Percentiles rank a stretch among this genome's conserved stretches.
phyloP scores from a whole-genome alignment of 305 asterid species.

The Solanum aculeatissimum region DNA sequence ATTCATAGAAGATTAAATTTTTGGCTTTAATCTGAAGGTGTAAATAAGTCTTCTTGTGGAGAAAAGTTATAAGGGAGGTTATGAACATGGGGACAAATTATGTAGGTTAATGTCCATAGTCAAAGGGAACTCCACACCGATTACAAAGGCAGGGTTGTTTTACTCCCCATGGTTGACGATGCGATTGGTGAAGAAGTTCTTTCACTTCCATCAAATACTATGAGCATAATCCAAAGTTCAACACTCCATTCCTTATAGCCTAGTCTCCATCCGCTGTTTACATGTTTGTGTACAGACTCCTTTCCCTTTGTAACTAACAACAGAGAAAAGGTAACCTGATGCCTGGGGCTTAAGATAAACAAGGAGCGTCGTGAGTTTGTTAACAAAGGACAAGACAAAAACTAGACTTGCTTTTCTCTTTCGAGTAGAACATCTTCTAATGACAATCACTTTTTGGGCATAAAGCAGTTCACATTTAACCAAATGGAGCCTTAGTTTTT shows the following conservation, averaged over 20 bases:
- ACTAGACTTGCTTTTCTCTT: neutral
- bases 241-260: neutral
- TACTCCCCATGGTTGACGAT: neutral
- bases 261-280: neutral
- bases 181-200: neutral
- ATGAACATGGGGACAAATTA: neutral
- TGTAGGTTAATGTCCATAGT: neutral
- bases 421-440: neutral
- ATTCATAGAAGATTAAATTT: neutral
- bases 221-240: neutral
- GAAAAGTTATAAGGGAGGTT: neutral
- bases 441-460: neutral
- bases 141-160: neutral
- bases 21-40: neutral
- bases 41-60: neutral
- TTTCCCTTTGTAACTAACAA: neutral
- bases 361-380: no score
- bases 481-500: neutral
- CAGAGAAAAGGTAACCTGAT: no score
- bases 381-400: no score
- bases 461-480: neutral
- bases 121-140: neutral
- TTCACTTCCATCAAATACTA: neutral
- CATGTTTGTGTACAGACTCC: neutral
- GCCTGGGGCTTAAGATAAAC: no score